Evolutionary conservation across 1,139 yeast species (phyloP).

Genomic region (Candida sojae): DNA sequence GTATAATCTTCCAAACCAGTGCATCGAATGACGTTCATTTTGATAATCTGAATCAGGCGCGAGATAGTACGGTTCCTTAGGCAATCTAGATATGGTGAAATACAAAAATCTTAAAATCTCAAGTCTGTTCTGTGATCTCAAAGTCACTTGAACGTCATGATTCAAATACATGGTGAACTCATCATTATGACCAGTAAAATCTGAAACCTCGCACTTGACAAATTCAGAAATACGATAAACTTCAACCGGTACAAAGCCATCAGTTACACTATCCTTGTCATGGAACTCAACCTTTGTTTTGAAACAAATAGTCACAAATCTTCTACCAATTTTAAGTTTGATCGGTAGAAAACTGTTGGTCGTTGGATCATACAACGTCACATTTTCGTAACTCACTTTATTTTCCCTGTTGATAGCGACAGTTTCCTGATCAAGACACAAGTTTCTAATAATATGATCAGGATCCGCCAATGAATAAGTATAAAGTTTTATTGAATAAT

Average conservation of each 20-base stretch:
- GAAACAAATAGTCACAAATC: slow-evolving; percentile 61
- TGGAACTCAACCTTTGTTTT: slow-evolving; percentile 26
- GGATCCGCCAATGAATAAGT: slow-evolving; percentile 51
- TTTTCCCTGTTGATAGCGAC: slow-evolving; percentile 49
- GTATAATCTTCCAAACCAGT: slow-evolving; percentile 60
- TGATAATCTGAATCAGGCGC: slow-evolving; percentile 24
- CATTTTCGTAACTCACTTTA: slow-evolving; percentile 62
- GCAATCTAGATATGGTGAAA: slow-evolving; percentile 59
- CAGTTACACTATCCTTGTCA: slow-evolving; percentile 25
- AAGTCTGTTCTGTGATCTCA: slow-evolving; percentile 60
- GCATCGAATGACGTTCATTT: slow-evolving; percentile 23
- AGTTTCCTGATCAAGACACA: slow-evolving; percentile 50
- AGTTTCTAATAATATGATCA: slow-evolving; percentile 45
- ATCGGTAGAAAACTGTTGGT: slow-evolving; percentile 45
- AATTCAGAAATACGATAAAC: slow-evolving; percentile 53
- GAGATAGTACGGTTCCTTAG: slow-evolving; percentile 23
- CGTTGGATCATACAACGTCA: slow-evolving; percentile 47
- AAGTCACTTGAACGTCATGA: slow-evolving; percentile 46
- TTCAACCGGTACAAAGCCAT: slow-evolving; percentile 51
- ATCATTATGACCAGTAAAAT: slow-evolving; percentile 41
- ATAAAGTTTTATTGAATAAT: slow-evolving; percentile 24
- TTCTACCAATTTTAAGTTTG: slow-evolving; percentile 67
- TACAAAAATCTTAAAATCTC: slow-evolving; percentile 72
- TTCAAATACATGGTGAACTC: slow-evolving; percentile 59
- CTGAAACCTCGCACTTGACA: slow-evolving; percentile 53